A percentile compares a stretch with the other conserved stretches of the same genome.
Conservation (phyloP, 305 asterid genomes). For the Solanum hybrid region DNA sequence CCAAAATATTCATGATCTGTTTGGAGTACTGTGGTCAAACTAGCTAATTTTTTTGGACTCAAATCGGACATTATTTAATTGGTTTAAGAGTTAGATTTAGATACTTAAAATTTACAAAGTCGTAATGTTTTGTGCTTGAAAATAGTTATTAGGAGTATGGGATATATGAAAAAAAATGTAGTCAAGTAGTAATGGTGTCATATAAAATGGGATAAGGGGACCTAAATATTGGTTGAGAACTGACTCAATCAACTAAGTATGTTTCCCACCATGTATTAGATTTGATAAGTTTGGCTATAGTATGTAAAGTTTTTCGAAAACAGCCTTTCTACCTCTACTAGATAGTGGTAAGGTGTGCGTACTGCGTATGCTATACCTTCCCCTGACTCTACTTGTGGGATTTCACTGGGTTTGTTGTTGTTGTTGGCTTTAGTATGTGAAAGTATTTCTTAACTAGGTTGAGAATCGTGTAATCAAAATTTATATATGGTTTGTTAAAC, state of each 20-base stretch:
- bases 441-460: background rate
- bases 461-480: background rate
- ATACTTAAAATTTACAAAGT: background rate
- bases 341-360: background rate
- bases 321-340: background rate
- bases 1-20: background rate
- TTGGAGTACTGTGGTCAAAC: background rate
- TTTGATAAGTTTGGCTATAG: background rate
- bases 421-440: background rate
- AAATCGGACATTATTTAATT: background rate
- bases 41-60: background rate
- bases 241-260: background rate
- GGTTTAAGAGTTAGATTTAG: background rate
- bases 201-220: background rate
- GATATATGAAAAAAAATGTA: background rate
- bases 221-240: background rate
- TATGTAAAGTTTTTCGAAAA: background rate
- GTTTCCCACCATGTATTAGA: background rate
- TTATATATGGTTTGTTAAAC: background rate
- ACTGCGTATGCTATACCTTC: background rate
- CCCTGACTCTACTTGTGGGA: background rate
- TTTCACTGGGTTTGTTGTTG: background rate
- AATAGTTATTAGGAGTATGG: background rate
- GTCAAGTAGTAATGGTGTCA: background rate
- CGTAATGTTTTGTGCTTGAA: background rate